phyloP scores from a whole-genome alignment of 176 grass and related monocot species.

The Oryza australiensis region DNA sequence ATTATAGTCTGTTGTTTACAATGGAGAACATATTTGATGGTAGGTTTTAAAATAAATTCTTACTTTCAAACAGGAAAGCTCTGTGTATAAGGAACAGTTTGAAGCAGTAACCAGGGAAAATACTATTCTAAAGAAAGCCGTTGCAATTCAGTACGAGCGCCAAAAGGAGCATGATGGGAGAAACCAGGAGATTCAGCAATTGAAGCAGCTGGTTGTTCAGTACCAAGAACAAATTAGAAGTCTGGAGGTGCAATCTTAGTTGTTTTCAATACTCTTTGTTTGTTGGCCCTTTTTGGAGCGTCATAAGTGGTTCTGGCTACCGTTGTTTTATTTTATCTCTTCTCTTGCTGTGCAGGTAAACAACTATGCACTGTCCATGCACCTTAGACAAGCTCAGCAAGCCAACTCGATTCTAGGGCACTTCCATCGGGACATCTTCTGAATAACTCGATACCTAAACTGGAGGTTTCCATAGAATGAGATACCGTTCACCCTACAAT shows the following conservation, averaged over 20 bases:
- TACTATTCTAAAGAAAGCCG: constrained; percentile 69
- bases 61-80: constrained; percentile 51
- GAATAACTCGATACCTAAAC: constrained; percentile 17
- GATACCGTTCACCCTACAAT: constrained; percentile 4
- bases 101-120: constrained; percentile 57
- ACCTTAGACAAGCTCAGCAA: constrained; percentile 71
- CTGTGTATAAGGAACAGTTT: constrained; percentile 60
- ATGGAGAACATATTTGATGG: background rate
- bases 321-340: background rate
- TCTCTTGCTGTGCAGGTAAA: constrained; percentile 49
- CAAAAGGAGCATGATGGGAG: constrained; percentile 63
- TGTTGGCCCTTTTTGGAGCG: background rate
- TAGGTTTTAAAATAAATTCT: background rate
- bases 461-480: constrained; percentile 18
- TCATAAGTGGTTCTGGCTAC: background rate
- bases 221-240: constrained; percentile 74
- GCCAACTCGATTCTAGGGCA: constrained; percentile 53
- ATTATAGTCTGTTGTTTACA: background rate
- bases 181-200: constrained; percentile 54
- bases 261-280: background rate
- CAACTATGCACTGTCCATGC: constrained; percentile 70
- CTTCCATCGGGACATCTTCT: constrained; percentile 68
- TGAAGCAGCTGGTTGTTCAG: constrained; percentile 67
- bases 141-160: constrained; percentile 71
- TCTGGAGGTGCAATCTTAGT: constrained; percentile 57